Evolutionary conservation across 2,329 filamentous ascomycete species (phyloP).

Genomic region (Alternaria tenuissima): DNA sequence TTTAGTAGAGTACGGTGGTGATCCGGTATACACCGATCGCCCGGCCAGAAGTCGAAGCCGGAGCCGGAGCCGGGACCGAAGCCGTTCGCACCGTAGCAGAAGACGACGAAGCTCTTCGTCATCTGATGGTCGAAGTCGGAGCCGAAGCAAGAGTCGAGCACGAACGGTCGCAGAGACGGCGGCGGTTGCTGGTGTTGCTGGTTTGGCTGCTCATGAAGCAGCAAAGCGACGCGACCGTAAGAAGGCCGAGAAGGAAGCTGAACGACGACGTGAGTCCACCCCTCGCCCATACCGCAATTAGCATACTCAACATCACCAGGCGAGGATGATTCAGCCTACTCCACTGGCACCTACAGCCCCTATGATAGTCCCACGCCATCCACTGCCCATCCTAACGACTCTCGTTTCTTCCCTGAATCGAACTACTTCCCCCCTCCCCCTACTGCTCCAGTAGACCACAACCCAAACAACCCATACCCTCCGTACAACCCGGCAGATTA

Average conservation of each 20-base stretch:
- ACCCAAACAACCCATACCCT: slow-evolving; percentile 41
- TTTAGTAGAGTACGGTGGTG: slow-evolving; percentile 70
- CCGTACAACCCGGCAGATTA: slow-evolving; percentile 57
- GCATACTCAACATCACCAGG: slow-evolving; percentile 35
- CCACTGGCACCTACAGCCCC: slow-evolving; percentile 42
- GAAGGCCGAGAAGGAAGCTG: slow-evolving; percentile 61
- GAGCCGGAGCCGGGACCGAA: slow-evolving; percentile 21
- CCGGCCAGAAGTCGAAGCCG: slow-evolving; percentile 43
- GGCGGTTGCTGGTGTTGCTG: slow-evolving; percentile 65
- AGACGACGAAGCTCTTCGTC: slow-evolving; percentile 56
- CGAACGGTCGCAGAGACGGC: slow-evolving; percentile 63
- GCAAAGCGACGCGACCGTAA: slow-evolving; percentile 65
- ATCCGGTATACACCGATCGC: slow-evolving; percentile 66
- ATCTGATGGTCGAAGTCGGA: slow-evolving; percentile 42
- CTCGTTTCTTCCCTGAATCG: slow-evolving; percentile 55
- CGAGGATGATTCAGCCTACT: slow-evolving; percentile 48
- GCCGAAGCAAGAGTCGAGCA: slow-evolving; percentile 58
- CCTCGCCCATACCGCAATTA: slow-evolving; percentile 18
- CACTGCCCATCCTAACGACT: slow-evolving; percentile 40
- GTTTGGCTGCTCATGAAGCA: slow-evolving; percentile 65
- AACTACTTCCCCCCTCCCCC: slow-evolving; percentile 61
- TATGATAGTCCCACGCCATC: slow-evolving; percentile 43
- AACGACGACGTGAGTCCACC: slow-evolving; percentile 58
- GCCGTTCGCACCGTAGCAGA: slow-evolving; percentile 39
- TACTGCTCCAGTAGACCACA: slow-evolving; percentile 38